Percentiles rank a stretch among this genome's conserved stretches.
phyloP scores from a whole-genome alignment of 169 alveolate genomes.

The Plasmodium reichenowi region DNA sequence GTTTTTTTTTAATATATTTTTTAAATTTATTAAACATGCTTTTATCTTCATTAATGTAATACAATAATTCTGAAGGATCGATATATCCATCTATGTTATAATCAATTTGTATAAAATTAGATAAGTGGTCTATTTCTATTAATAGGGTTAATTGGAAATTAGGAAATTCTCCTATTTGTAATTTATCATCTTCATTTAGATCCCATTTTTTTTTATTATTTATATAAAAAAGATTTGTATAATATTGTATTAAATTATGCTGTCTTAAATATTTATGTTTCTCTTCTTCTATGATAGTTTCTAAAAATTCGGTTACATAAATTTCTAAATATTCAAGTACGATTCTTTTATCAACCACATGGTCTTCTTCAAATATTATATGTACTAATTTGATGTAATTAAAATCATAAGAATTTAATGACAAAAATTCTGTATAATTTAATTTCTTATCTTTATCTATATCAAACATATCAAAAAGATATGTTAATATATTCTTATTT shows the following conservation, averaged over 20 bases:
- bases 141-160: conserved; percentile 29
- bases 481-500: conserved; percentile 8
- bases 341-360: conserved; percentile 1
- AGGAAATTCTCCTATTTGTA: conserved; percentile 55
- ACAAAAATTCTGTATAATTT: conserved; percentile 41
- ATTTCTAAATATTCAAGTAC: conserved; percentile 22
- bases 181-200: conserved; percentile 28
- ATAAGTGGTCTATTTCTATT: conserved; percentile 16
- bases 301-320: conserved; percentile 41
- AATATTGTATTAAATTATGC: neutral
- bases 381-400: conserved; percentile 20
- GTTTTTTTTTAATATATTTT: neutral
- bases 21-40: neutral
- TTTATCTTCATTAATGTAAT: conserved; percentile 17
- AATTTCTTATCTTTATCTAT: conserved; percentile 36
- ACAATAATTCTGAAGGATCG: conserved; percentile 34
- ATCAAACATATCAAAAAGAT: conserved; percentile 44
- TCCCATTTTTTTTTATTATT: conserved; percentile 28
- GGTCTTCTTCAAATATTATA: conserved; percentile 24
- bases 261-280: neutral
- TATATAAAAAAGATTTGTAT: conserved; percentile 13
- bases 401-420: conserved; percentile 57
- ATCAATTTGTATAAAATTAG: conserved; percentile 42
- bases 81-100: conserved; percentile 29
- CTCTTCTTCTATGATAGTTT: conserved; percentile 1